phyloP scores from a whole-genome alignment of 2,329 filamentous ascomycete species.

The Penicillium sp. region DNA sequence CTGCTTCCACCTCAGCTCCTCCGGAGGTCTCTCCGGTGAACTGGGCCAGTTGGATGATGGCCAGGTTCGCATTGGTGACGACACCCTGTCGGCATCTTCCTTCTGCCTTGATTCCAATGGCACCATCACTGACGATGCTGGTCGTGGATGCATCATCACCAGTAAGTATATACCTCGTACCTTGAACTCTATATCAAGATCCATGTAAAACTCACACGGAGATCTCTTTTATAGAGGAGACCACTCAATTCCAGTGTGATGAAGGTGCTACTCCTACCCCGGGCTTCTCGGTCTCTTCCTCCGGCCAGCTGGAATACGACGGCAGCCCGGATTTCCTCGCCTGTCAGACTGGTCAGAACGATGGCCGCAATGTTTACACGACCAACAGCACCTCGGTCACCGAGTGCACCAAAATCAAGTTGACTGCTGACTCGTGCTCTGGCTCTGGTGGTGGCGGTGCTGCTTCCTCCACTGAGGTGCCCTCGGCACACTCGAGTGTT shows the following conservation, averaged over 20 bases:
- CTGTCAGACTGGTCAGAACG: slow-evolving; percentile 58
- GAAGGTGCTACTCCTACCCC: slow-evolving; percentile 53
- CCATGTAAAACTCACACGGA: neutral
- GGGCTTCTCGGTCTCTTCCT: slow-evolving; percentile 61
- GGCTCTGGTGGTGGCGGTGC: slow-evolving; percentile 12
- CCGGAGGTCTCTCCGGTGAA: slow-evolving; percentile 54
- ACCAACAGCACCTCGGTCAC: slow-evolving; percentile 36
- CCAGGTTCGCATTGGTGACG: slow-evolving; percentile 63
- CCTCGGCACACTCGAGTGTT: neutral
- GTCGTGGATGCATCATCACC: slow-evolving; percentile 67
- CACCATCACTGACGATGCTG: slow-evolving; percentile 59
- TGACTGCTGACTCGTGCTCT: slow-evolving; percentile 44
- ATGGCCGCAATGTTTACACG: slow-evolving; percentile 49
- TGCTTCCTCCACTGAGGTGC: neutral
- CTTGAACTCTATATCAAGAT: neutral
- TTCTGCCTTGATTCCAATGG: slow-evolving; percentile 61
- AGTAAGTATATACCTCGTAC: slow-evolving; percentile 43
- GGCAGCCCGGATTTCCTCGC: slow-evolving; percentile 61
- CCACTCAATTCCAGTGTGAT: slow-evolving; percentile 67
- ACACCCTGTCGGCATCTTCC: slow-evolving; percentile 47
- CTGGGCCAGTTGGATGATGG: slow-evolving; percentile 66
- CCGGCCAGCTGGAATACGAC: slow-evolving; percentile 58
- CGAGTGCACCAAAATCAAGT: slow-evolving; percentile 37
- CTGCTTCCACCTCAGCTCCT: slow-evolving; percentile 58
- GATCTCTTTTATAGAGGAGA: slow-evolving; percentile 49